A percentile compares a stretch with the other conserved stretches of the same genome.
phyloP scores from a whole-genome alignment of 768 basidiomycete genomes.

The Trametes sanguinea region DNA sequence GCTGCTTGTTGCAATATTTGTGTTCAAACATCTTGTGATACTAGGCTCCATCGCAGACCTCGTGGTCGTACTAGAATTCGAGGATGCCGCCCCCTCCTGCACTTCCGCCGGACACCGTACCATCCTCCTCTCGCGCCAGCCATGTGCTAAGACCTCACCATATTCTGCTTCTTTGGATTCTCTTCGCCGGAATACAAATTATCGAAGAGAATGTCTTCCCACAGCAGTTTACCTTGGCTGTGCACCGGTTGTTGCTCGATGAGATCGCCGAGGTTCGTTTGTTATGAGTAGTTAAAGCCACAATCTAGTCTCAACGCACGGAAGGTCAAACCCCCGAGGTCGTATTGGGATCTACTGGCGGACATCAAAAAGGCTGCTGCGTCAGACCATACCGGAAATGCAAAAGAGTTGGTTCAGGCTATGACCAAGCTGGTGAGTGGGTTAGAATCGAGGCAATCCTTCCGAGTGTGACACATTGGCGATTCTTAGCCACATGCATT shows the following conservation, averaged over 20 bases:
- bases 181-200: constrained; percentile 50
- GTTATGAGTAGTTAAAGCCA: not conserved
- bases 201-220: constrained; percentile 49
- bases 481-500: not conserved
- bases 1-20: not conserved
- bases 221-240: constrained; percentile 56
- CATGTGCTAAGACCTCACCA: constrained; percentile 80
- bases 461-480: not conserved
- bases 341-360: constrained; percentile 38
- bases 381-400: not conserved
- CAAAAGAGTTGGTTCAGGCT: constrained; percentile 2
- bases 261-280: constrained; percentile 67
- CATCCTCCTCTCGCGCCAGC: constrained; percentile 50
- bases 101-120: constrained; percentile 39
- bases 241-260: constrained; percentile 66
- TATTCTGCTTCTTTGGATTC: constrained; percentile 62
- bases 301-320: not conserved
- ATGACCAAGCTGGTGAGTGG: constrained; percentile 19
- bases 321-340: constrained; percentile 65
- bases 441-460: too few relatives aligned
- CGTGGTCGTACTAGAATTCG: not conserved
- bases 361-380: constrained; percentile 17
- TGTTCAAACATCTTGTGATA: too few relatives aligned
- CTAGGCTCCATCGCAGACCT: too few relatives aligned
- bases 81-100: not conserved